Conservation (phyloP, 495 filamentous ascomycete species). For the Penicillium crystallinum region DNA sequence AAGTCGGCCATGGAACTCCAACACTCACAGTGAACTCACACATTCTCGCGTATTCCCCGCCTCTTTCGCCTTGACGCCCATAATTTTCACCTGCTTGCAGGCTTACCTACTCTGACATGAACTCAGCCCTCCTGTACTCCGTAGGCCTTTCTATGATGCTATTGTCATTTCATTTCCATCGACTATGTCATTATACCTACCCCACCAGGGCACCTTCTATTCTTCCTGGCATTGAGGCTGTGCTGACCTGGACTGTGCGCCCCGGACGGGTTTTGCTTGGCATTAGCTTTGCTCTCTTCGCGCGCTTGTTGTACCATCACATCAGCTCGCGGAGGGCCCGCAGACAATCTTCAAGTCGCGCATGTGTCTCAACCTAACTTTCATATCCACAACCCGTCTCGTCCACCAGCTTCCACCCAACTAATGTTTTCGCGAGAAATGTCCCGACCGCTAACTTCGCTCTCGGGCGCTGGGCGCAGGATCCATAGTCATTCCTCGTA, state of each 20-base stretch:
- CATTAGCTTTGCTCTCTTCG: background rate
- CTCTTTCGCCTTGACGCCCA: background rate
- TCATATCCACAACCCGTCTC: background rate
- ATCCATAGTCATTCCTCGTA: background rate
- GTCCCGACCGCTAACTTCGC: background rate
- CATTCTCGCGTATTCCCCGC: background rate
- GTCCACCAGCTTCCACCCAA: background rate
- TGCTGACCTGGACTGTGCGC: constrained; percentile 10
- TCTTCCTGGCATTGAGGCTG: background rate
- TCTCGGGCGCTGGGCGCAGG: constrained; percentile 1
- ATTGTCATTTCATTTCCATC: background rate
- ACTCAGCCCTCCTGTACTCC: constrained; percentile 1
- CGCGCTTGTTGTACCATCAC: background rate
- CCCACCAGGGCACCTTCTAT: background rate
- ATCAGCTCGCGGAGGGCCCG: background rate
- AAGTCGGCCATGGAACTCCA: background rate
- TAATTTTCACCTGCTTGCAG: background rate
- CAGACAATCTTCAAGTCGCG: background rate
- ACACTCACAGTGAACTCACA: background rate
- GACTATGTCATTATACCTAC: background rate
- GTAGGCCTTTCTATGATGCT: background rate
- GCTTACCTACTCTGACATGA: background rate
- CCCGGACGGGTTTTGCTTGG: constrained; percentile 1
- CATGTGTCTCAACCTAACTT: background rate
- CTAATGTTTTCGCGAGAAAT: background rate